Evolutionary conservation across 2,329 filamentous ascomycete genomes (phyloP).

Genomic region (Aspergillus piperis): DNA sequence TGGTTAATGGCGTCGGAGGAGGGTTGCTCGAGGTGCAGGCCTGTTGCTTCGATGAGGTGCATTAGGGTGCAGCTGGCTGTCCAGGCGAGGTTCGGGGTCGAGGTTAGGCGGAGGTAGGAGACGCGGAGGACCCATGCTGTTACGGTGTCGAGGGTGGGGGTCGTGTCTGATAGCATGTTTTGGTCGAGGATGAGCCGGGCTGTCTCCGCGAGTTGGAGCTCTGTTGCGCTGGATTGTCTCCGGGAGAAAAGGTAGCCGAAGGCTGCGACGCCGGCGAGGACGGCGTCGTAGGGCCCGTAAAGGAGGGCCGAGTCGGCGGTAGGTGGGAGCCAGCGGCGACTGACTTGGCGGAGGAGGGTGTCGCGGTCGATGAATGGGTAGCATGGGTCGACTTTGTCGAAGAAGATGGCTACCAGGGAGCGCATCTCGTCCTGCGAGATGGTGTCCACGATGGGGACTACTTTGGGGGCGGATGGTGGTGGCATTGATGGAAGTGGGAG

Average conservation of each 20-base stretch:
- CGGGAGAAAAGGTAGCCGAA: constrained; percentile 56
- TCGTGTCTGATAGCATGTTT: constrained; percentile 28
- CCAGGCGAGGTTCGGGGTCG: constrained; percentile 55
- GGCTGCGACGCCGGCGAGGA: constrained; percentile 59
- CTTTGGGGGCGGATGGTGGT: constrained; percentile 10
- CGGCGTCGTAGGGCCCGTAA: constrained; percentile 46
- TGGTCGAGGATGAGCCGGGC: constrained; percentile 52
- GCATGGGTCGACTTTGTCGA: constrained; percentile 54
- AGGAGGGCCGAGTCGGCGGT: constrained; percentile 18
- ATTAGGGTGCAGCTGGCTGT: constrained; percentile 60
- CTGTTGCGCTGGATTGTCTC: constrained; percentile 42
- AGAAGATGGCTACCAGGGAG: constrained; percentile 50
- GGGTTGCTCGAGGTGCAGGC: constrained; percentile 34
- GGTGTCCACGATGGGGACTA: constrained; percentile 48
- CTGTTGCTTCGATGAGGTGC: constrained; percentile 59
- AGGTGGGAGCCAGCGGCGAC: constrained; percentile 32
- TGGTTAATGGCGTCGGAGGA: constrained; percentile 19
- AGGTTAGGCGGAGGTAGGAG: constrained; percentile 56
- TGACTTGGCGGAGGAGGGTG: constrained; percentile 27
- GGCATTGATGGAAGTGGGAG: constrained; percentile 12
- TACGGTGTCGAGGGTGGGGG: constrained; percentile 32
- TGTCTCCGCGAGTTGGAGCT: constrained; percentile 50
- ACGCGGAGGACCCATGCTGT: constrained; percentile 55
- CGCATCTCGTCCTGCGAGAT: constrained; percentile 53
- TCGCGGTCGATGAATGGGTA: constrained; percentile 53